Base-by-base conservation (phyloP, 2,329 filamentous ascomycete species). In the Phialemonium atrogriseum region DNA sequence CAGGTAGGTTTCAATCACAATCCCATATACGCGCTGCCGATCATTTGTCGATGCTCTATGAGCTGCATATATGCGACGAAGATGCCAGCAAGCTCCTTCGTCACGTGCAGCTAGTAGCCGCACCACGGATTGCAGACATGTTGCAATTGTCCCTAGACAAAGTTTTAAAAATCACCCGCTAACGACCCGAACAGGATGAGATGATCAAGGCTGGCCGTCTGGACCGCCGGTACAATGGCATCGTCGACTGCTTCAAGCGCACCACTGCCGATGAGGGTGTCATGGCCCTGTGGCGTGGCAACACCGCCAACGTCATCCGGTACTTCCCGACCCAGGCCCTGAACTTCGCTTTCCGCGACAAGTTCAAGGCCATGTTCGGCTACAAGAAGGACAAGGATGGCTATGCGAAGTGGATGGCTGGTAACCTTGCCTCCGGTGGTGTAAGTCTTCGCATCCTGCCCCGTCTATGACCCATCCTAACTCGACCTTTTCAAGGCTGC, bases 251-350 rank as follows among this genome's bases (percentile, higher is more conserved):
- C 78, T 98, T 98, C 83, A 73, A 71, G 58, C 85, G 91, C 64
- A 96, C 91, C 62, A 77, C 76, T 47, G 79, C 80, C 58, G 74
- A 84, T 48, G 91, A 98, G 78, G 91, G 91, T 84, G 70, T 91
- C 56, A 80, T 91, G 67, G 80, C 89, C 48, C 78, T 98, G 58
- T 98, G 91, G 91, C 81, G 91, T 80, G 91, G 91, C 72, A 98
- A 98, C 86, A 98, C 91, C 64, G 91, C 91, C 86, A 98, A 98
- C 83, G 91, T 98, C 70, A 94, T 98, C 79, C 91, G 91, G 84
- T 98, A 98, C 78, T 98, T 98, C 86, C 91, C 91, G 55, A 98
- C 91, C 67, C 91, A 98, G 80, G 91, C 91, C 58, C 77, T 98
- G 67, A 98, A 98, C 88, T 98, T 98, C 64, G 91, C 91, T 66